These are phyloP conservation scores for Colletotrichum sp. DNA, from an alignment of 2,329 filamentous ascomycete genomes.

Conservation along the genomic window DNA sequence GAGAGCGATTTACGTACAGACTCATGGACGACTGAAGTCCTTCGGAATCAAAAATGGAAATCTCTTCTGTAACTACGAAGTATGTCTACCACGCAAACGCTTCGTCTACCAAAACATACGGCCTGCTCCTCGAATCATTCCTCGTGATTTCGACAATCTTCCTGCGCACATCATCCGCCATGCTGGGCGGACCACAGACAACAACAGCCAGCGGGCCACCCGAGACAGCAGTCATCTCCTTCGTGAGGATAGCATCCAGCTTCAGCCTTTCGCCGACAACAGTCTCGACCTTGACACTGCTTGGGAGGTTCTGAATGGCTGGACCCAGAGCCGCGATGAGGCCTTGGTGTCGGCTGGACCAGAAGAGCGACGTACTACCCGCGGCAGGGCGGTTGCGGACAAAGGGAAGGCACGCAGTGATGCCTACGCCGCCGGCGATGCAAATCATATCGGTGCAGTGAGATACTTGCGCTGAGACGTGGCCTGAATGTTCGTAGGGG, in stretches of 20 bases:
- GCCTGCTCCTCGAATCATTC: background rate
- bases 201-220: constrained; percentile 13
- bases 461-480: background rate
- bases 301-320: background rate
- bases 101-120: constrained; percentile 22
- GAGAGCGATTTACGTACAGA: constrained; percentile 6
- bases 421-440: constrained; percentile 6
- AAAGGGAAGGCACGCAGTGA: constrained; percentile 3
- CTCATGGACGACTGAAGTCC: background rate
- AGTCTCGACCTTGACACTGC: constrained; percentile 4
- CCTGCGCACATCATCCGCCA: constrained; percentile 22
- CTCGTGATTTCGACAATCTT: constrained; percentile 12
- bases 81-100: constrained; percentile 4
- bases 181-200: constrained; percentile 21
- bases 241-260: background rate
- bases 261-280: constrained; percentile 3
- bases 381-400: background rate
- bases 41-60: too few species aligned
- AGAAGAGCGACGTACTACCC: background rate
- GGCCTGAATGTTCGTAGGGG: background rate
- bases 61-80: too few species aligned
- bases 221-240: background rate
- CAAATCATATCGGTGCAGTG: constrained; percentile 9
- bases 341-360: background rate
- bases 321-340: background rate